Base-by-base conservation (phyloP, 345 rosid genomes). In the Capsella bursapastoris region DNA sequence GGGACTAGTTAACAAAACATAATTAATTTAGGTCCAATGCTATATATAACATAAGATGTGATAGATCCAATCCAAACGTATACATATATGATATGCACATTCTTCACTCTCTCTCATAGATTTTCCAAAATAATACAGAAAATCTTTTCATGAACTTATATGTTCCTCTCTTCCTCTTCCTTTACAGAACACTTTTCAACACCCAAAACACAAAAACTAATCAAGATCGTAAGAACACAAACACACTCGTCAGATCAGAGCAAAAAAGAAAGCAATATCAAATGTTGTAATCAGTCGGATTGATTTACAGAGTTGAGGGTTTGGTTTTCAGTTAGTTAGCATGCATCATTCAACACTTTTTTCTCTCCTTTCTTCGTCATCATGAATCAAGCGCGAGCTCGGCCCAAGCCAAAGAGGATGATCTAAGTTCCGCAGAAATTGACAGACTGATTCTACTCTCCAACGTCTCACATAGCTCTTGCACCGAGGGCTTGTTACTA, bases 331-430 rank as follows among this genome's bases (percentile, higher is more conserved):
- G 72, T 77, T 77, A 43, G 48, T 43, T 43, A 43, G 48, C 48
- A 13, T 40, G 10, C 55, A 70, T 16, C 70, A 69, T 45, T 45
- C 71, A 31, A 16, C 73, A 60, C 61, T 60, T 18, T 0, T 56
- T 51, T 57, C 8, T 32, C 31, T 40, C 38, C 16, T 32, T 62
- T 15, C 64, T 3, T 11, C 16, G 10, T 37, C 64, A 37, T 14
- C 81, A 90, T 4, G 97, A 87, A 43, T 91, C 82, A 63, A 96
- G 87, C 0, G 96, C 96, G 10, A 88, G 90, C 90, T 96, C 99
- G 0, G 99, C 98, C 98, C 99, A 96, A 7, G 98, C 99, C 82
- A 92, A 78, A 63, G 98, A 86, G 28, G 98, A 87, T 5, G 98
- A 82, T 85, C 84, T 87, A 35, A 89, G 84, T 84, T 89, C 98